Conservation (phyloP, 2,329 filamentous ascomycete genomes). For the Microdochium trichocladiopsis region DNA sequence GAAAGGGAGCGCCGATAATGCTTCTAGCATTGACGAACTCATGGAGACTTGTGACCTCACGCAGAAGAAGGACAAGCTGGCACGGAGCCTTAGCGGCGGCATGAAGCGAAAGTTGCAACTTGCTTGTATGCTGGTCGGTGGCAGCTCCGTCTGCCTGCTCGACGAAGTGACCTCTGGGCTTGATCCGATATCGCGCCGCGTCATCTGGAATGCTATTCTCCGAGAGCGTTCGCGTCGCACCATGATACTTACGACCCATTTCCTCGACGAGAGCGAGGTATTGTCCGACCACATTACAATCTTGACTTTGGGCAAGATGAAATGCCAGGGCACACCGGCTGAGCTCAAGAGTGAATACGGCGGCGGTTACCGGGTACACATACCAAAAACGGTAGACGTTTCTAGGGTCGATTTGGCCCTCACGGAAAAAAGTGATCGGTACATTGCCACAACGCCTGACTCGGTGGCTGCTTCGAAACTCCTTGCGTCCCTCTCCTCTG, state of each 20-base stretch:
- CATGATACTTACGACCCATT: conserved; percentile 17
- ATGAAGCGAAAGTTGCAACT: conserved; percentile 73
- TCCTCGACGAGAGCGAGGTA: conserved; percentile 19
- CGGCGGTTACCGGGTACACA: conserved; percentile 20
- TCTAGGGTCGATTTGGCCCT: conserved; percentile 11
- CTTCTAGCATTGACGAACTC: conserved; percentile 40
- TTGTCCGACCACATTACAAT: conserved; percentile 17
- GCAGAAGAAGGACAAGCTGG: conserved; percentile 52
- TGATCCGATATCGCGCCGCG: conserved; percentile 57
- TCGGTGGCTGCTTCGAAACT: conserved; percentile 47
- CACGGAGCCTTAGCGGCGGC: conserved; percentile 63
- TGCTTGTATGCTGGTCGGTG: conserved; percentile 73
- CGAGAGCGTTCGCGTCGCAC: conserved; percentile 15
- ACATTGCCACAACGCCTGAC: conserved; percentile 46
- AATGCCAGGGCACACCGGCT: conserved; percentile 19
- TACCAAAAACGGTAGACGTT: conserved; percentile 14
- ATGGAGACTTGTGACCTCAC: conserved; percentile 58
- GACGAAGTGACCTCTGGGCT: conserved; percentile 71
- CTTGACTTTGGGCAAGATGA: conserved; percentile 15
- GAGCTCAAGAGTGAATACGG: conserved; percentile 19
- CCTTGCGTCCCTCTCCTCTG: conserved; percentile 41
- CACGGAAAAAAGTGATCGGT: conserved; percentile 35
- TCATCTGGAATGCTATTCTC: conserved; percentile 19
- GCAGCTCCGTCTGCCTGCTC: conserved; percentile 63
- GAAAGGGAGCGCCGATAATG: conserved; percentile 44